Conservation (phyloP, 176 grass and related monocot species). For the Carex scoparia region DNA sequence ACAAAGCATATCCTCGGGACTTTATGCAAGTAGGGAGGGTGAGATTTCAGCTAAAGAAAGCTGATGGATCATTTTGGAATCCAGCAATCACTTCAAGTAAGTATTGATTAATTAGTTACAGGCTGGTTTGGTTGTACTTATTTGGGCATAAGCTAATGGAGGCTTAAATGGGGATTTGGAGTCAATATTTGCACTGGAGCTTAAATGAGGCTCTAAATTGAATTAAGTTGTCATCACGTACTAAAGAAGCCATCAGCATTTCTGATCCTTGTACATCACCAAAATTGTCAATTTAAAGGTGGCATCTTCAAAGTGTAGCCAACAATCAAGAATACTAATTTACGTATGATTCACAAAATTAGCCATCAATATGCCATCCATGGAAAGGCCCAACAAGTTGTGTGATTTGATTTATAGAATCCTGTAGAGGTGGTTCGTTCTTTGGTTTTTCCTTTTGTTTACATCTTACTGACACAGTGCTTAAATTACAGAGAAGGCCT, state of each 20-base stretch:
- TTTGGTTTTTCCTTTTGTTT: background rate
- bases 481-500: constrained; percentile 63
- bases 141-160: background rate
- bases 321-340: background rate
- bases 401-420: background rate
- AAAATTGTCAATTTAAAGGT: background rate
- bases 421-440: background rate
- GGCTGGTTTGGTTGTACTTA: background rate
- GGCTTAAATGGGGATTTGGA: background rate
- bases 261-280: background rate
- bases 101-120: background rate
- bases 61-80: constrained; percentile 68
- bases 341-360: background rate
- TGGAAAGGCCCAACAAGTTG: background rate
- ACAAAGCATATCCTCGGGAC: constrained; percentile 85
- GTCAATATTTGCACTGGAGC: background rate
- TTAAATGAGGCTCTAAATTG: background rate
- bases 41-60: constrained; percentile 74
- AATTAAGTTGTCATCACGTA: background rate
- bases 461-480: background rate
- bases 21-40: constrained; percentile 95
- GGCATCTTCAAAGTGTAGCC: background rate
- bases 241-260: background rate
- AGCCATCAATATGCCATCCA: background rate
- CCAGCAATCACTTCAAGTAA: constrained; percentile 79